A percentile compares a stretch with the other conserved stretches of the same genome.
phyloP scores from a whole-genome alignment of 768 basidiomycete genomes.

The Hygrophorus russula region DNA sequence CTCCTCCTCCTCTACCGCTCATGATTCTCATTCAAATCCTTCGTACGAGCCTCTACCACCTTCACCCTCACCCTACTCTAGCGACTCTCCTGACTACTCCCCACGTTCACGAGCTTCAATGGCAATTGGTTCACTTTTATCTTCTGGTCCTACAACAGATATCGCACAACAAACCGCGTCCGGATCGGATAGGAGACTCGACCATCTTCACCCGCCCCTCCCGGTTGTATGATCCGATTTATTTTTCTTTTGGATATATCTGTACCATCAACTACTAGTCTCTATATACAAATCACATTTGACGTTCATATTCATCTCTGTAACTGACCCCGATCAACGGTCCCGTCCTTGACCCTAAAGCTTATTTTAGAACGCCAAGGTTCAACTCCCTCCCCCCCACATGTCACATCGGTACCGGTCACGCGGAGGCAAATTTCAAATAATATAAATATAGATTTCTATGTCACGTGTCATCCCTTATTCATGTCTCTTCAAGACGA shows the following conservation, averaged over 20 bases:
- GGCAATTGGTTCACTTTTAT: constrained; percentile 70
- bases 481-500: constrained; percentile 31
- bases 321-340: no score
- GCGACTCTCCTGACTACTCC: constrained; percentile 58
- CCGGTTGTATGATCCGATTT: not conserved
- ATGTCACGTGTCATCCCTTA: no score
- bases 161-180: constrained; percentile 17
- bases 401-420: no score
- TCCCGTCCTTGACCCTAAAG: no score
- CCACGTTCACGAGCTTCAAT: constrained; percentile 65
- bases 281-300: no score
- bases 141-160: constrained; percentile 28
- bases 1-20: constrained; percentile 35
- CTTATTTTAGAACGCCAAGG: no score
- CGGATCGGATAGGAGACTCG: constrained; percentile 6
- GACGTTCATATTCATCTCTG: no score
- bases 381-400: no score
- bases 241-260: not conserved
- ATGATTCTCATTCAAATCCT: constrained; percentile 27
- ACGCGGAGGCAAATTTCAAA: no score
- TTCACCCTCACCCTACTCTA: constrained; percentile 67
- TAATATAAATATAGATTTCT: no score
- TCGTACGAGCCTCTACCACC: constrained; percentile 36
- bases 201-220: not conserved
- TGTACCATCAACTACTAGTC: not conserved